Evolutionary conservation across 257 asterid species (phyloP).

Genomic region (Solanum ahanhuiri): DNA sequence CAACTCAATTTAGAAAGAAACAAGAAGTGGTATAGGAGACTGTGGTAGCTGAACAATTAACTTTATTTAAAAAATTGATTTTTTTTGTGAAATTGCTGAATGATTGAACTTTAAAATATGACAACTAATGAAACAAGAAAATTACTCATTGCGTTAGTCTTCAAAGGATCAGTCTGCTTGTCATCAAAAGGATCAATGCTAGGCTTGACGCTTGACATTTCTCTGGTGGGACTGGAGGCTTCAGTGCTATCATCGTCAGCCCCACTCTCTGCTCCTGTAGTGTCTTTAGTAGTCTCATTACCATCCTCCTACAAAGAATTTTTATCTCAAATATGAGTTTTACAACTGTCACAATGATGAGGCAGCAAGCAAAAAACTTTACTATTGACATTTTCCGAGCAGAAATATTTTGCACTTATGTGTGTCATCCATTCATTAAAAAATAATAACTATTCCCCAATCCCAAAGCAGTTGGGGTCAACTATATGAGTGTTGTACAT

Average conservation of each 20-base stretch:
- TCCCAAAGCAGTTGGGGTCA: not conserved
- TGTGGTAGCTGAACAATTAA: not conserved
- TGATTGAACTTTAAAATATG: not conserved
- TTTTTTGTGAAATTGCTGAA: no score
- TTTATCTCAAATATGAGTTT: not conserved
- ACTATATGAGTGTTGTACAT: not conserved
- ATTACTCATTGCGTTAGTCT: conserved; percentile 75
- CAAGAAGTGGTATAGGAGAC: not conserved
- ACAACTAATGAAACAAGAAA: not conserved
- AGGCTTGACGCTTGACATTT: conserved; percentile 21
- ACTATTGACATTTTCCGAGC: not conserved
- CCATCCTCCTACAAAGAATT: conserved; percentile 32
- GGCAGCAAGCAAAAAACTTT: not conserved
- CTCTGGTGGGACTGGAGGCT: conserved; percentile 7
- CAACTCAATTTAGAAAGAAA: not conserved
- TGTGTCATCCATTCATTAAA: not conserved
- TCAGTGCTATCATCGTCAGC: conserved; percentile 10
- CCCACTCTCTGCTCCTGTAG: conserved; percentile 22
- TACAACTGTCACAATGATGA: not conserved
- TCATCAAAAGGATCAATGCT: conserved; percentile 72
- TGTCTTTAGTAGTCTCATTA: conserved; percentile 25
- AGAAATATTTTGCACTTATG: not conserved
- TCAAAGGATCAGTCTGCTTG: conserved; percentile 64
- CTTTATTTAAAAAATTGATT: not conserved
- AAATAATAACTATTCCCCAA: not conserved